These are phyloP conservation scores for Fusarium multiceps DNA, from an alignment of 2,329 filamentous ascomycete genomes.

Conservation along the genomic window DNA sequence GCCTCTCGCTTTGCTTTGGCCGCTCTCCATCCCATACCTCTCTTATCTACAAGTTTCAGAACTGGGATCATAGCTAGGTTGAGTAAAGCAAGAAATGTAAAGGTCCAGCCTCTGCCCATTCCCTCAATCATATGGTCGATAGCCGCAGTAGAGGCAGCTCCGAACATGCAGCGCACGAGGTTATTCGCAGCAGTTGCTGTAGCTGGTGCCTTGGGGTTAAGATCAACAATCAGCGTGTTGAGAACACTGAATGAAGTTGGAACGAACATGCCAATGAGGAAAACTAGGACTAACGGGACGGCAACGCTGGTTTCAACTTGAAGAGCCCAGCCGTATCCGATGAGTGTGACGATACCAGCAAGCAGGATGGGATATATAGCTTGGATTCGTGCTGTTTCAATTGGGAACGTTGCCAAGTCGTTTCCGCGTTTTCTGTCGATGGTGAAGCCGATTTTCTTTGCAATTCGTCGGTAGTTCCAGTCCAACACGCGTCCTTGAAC, in stretches of 20 bases:
- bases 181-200: slow-evolving; percentile 74
- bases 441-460: slow-evolving; percentile 68
- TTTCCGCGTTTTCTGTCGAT: slow-evolving; percentile 69
- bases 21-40: slow-evolving; percentile 63
- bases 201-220: slow-evolving; percentile 69
- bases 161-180: slow-evolving; percentile 69
- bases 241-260: slow-evolving; percentile 73
- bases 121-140: slow-evolving; percentile 67
- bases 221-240: slow-evolving; percentile 72
- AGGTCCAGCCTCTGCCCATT: slow-evolving; percentile 72
- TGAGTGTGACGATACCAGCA: slow-evolving; percentile 63
- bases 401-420: slow-evolving; percentile 63
- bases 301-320: slow-evolving; percentile 63
- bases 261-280: slow-evolving; percentile 67
- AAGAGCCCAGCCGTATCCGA: slow-evolving; percentile 69
- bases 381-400: slow-evolving; percentile 66
- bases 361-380: slow-evolving; percentile 65
- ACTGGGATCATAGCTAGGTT: slow-evolving; percentile 61
- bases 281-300: slow-evolving; percentile 65
- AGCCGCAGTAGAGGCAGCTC: slow-evolving; percentile 68
- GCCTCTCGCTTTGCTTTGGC: slow-evolving; percentile 57
- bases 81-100: slow-evolving; percentile 66
- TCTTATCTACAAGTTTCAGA: slow-evolving; percentile 61
- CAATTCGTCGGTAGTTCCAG: slow-evolving; percentile 78
- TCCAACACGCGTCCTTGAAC: slow-evolving; percentile 68